phyloP scores from a whole-genome alignment of 495 filamentous ascomycete species.

The Podospora sp. region DNA sequence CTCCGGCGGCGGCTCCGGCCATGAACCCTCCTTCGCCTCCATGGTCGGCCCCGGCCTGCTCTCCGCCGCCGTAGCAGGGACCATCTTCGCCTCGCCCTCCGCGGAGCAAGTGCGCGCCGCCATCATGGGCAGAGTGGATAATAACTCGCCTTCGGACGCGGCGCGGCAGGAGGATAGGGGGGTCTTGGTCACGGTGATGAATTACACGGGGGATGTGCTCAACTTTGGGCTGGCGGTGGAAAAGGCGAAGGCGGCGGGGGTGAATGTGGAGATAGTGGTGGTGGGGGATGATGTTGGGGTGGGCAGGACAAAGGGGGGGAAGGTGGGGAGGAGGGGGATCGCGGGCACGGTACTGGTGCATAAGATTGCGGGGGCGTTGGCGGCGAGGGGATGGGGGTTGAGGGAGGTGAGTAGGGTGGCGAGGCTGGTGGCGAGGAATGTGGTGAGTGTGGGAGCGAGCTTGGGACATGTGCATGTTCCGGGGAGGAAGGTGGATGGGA shows the following conservation, averaged over 20 bases:
- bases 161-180: conserved; percentile 43
- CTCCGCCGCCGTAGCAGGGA: conserved; percentile 82
- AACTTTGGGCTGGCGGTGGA: conserved; percentile 96
- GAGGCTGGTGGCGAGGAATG: conserved; percentile 68
- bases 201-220: conserved; percentile 81
- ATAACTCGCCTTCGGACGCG: conserved; percentile 44
- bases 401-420: conserved; percentile 75
- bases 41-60: conserved; percentile 73
- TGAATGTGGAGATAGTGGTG: conserved; percentile 87
- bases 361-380: conserved; percentile 87
- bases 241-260: conserved; percentile 81
- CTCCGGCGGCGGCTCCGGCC: conserved; percentile 88
- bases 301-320: conserved; percentile 77
- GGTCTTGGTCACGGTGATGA: conserved; percentile 70
- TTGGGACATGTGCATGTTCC: conserved; percentile 92
- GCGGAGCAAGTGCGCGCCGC: conserved; percentile 84
- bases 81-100: conserved; percentile 87
- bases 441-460: conserved; percentile 84
- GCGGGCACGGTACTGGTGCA: conserved; percentile 87
- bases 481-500: conserved; percentile 56
- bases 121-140: conserved; percentile 70
- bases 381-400: conserved; percentile 64
- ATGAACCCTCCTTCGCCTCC: conserved; percentile 86
- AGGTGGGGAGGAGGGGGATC: conserved; percentile 89
- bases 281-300: conserved; percentile 97